phyloP scores from a whole-genome alignment of 2,329 filamentous ascomycete genomes.

The Alternaria angustiovoidea region DNA sequence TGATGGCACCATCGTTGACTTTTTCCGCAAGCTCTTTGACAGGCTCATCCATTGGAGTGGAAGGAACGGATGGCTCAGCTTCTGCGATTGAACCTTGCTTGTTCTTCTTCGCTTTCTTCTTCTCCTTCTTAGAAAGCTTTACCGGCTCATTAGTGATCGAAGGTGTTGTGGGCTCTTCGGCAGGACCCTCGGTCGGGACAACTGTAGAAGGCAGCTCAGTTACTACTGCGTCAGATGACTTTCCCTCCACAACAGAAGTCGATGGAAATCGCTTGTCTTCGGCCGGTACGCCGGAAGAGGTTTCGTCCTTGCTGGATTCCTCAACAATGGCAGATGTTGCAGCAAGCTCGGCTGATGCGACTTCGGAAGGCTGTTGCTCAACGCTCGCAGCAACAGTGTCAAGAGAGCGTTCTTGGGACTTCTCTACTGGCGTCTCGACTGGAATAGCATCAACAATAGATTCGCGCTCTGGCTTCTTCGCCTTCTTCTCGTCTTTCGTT shows the following conservation, averaged over 20 bases:
- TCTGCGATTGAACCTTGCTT: conserved; percentile 26
- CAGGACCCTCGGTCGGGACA: background rate
- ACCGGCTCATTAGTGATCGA: conserved; percentile 7
- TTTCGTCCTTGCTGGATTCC: background rate
- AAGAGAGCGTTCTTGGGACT: conserved; percentile 9
- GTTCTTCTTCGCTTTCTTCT: conserved; percentile 19
- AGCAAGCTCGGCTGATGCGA: background rate
- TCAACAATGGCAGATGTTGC: background rate
- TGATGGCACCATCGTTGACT: background rate
- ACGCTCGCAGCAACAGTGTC: background rate
- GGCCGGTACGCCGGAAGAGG: background rate
- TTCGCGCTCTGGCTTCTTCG: conserved; percentile 34
- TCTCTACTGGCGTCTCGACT: conserved; percentile 12
- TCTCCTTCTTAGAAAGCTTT: conserved; percentile 28
- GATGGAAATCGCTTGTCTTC: background rate
- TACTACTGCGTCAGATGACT: background rate
- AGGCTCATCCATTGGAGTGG: conserved; percentile 11
- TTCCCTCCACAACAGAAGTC: background rate
- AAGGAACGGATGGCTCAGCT: conserved; percentile 9
- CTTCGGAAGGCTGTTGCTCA: conserved; percentile 4
- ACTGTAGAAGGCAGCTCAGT: background rate
- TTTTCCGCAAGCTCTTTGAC: conserved; percentile 8
- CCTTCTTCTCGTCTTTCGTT: conserved; percentile 30
- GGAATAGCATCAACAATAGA: conserved; percentile 21
- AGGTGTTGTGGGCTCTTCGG: background rate